Evolutionary conservation across 2,329 filamentous ascomycete genomes (phyloP).

Genomic region (Penicillium sp.): DNA sequence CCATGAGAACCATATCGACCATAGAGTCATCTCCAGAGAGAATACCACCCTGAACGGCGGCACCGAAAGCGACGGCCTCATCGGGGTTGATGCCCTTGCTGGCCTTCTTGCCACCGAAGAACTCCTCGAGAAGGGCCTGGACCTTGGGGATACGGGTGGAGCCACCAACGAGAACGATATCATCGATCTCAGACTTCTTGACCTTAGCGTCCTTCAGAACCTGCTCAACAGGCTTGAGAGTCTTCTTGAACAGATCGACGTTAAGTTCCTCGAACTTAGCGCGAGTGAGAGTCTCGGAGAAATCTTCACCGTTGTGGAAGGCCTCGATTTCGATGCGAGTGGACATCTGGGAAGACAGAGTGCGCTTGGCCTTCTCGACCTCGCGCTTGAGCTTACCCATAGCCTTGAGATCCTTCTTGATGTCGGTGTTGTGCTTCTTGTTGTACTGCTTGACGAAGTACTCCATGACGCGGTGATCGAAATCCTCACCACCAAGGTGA

Average conservation of each 20-base stretch:
- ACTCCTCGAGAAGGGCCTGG: conserved; percentile 89
- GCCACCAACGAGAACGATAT: conserved; percentile 96
- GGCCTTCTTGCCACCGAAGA: conserved; percentile 91
- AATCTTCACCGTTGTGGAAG: conserved; percentile 94
- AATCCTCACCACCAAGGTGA: conserved; percentile 97
- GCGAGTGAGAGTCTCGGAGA: conserved; percentile 95
- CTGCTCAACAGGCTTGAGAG: conserved; percentile 96
- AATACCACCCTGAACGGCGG: conserved; percentile 94
- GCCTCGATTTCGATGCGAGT: conserved; percentile 94
- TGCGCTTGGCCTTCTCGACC: conserved; percentile 99
- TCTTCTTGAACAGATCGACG: conserved; percentile 99
- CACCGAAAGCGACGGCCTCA: conserved; percentile 96
- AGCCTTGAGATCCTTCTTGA: conserved; percentile 91
- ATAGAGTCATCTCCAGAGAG: conserved; percentile 83
- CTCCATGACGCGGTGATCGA: conserved; percentile 96
- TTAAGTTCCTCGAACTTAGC: conserved; percentile 99
- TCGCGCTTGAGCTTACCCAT: conserved; percentile 99
- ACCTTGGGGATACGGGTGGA: conserved; percentile 99
- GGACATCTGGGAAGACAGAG: conserved; percentile 89
- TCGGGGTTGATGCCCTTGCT: conserved; percentile 99
- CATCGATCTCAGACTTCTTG: conserved; percentile 90
- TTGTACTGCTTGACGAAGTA: conserved; percentile 97
- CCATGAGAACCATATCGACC: conserved; percentile 83
- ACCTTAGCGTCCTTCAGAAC: conserved; percentile 97
- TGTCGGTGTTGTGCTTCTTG: conserved; percentile 92